Evolutionary conservation across 805 yeast genomes (phyloP).

Genomic region (Cyberlindnera petersonii): DNA sequence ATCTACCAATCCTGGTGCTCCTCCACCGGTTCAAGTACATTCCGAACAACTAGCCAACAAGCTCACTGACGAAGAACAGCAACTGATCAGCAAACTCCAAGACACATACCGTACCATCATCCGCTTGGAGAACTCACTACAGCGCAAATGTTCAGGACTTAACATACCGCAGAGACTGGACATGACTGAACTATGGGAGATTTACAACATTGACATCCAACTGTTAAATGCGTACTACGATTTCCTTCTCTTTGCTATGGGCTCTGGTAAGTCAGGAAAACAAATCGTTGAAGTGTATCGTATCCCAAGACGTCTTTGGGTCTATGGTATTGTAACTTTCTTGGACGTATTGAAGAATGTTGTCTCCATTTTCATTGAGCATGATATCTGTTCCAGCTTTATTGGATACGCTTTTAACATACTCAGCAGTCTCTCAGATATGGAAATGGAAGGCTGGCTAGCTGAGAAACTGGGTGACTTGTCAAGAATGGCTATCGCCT

Average conservation of each 20-base stretch:
- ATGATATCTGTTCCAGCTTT: slow-evolving; percentile 73
- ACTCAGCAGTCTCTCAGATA: slow-evolving; percentile 37
- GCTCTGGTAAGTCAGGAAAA: slow-evolving; percentile 73
- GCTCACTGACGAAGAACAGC: slow-evolving; percentile 55
- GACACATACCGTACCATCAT: slow-evolving; percentile 71
- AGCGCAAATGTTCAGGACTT: slow-evolving; percentile 61
- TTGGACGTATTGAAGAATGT: slow-evolving; percentile 73
- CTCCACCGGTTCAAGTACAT: slow-evolving; percentile 7
- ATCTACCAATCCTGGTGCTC: slow-evolving; percentile 8
- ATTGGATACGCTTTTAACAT: slow-evolving; percentile 65
- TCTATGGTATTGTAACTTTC: slow-evolving; percentile 79
- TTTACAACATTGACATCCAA: slow-evolving; percentile 63
- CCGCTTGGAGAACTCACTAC: slow-evolving; percentile 62
- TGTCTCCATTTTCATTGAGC: slow-evolving; percentile 68
- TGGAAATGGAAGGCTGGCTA: slow-evolving; percentile 51
- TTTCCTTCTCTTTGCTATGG: slow-evolving; percentile 64
- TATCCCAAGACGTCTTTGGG: slow-evolving; percentile 79
- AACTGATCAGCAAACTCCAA: slow-evolving; percentile 64
- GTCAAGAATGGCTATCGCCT: slow-evolving; percentile 83
- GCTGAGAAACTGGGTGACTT: slow-evolving; percentile 77
- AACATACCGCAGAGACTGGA: slow-evolving; percentile 50
- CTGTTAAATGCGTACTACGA: slow-evolving; percentile 69
- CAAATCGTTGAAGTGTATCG: slow-evolving; percentile 74
- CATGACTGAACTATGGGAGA: slow-evolving; percentile 68
- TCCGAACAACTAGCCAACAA: slow-evolving; percentile 12